phyloP scores from a whole-genome alignment of 1,284 basidiomycete species.

The Cutaneotrichosporon dermatis region DNA sequence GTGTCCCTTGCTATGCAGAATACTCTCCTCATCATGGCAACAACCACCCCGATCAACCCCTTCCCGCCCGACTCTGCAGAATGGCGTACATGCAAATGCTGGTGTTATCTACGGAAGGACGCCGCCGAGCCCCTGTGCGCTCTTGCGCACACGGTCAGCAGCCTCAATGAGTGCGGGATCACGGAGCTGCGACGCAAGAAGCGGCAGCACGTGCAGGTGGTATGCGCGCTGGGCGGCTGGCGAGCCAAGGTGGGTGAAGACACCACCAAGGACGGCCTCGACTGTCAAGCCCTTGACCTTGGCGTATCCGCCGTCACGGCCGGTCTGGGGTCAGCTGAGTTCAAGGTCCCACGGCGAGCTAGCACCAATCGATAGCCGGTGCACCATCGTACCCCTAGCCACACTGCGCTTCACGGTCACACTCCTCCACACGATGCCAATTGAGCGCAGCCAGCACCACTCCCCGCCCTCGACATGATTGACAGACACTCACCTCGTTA shows the following conservation, averaged over 20 bases:
- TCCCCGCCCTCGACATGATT: too few species aligned
- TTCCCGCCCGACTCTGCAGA: constrained; percentile 8
- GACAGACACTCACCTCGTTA: too few species aligned
- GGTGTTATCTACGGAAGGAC: constrained; percentile 1
- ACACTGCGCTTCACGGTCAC: too few species aligned
- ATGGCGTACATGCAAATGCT: constrained; percentile 10
- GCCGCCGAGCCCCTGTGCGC: constrained; percentile 18
- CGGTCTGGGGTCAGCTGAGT: constrained; percentile 25
- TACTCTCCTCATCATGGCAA: too few species aligned
- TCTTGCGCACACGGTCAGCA: constrained; percentile 18
- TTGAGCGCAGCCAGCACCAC: too few species aligned
- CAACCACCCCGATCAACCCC: too few species aligned
- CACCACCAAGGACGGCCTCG: constrained; percentile 43
- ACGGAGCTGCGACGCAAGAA: constrained; percentile 32
- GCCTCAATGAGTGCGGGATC: constrained; percentile 37
- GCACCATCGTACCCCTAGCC: too few species aligned
- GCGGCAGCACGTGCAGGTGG: constrained; percentile 42
- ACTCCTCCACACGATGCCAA: too few species aligned
- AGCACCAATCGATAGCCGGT: too few species aligned
- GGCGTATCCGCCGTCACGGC: constrained; percentile 16
- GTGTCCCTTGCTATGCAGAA: too few species aligned
- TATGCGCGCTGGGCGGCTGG: constrained; percentile 47
- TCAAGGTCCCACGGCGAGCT: too few species aligned
- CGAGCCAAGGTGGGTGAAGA: constrained; percentile 43
- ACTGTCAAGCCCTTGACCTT: constrained; percentile 42